Percentiles rank a stretch among this genome's conserved stretches.
Conservation (phyloP, 2,329 filamentous ascomycete species). For the Monascus ruber region DNA sequence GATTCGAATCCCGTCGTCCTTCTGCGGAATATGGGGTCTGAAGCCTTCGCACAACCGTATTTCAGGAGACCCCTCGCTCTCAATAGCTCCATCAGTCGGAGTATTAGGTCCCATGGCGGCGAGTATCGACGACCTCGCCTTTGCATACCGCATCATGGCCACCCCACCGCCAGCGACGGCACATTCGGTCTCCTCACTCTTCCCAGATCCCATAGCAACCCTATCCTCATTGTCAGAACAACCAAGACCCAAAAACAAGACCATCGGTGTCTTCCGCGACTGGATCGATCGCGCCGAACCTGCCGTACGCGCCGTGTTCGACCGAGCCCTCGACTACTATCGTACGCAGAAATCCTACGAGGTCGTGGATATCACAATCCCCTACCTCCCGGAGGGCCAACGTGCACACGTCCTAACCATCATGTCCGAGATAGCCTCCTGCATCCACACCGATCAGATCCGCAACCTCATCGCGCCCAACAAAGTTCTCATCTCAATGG, state of each 20-base stretch:
- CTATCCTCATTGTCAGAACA: conserved; percentile 29
- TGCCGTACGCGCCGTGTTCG: conserved; percentile 50
- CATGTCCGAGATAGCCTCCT: conserved; percentile 55
- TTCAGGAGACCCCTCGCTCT: conserved; percentile 45
- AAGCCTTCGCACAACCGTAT: conserved; percentile 68
- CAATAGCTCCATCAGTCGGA: conserved; percentile 50
- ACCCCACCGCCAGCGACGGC: conserved; percentile 50
- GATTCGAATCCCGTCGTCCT: conserved; percentile 60
- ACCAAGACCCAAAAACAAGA: conserved; percentile 35
- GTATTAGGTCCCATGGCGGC: conserved; percentile 66
- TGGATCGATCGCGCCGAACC: conserved; percentile 62
- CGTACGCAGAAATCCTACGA: conserved; percentile 25
- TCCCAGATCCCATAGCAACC: conserved; percentile 44
- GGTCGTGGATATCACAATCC: conserved; percentile 40
- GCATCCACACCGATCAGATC: conserved; percentile 40
- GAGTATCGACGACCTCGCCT: conserved; percentile 64
- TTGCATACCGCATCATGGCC: conserved; percentile 73
- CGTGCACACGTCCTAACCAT: conserved; percentile 68
- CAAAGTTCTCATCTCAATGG: conserved; percentile 55
- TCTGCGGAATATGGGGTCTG: conserved; percentile 71
- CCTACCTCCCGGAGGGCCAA: conserved; percentile 56
- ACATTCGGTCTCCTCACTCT: conserved; percentile 49
- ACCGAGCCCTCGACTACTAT: conserved; percentile 49
- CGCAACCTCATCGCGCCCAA: conserved; percentile 53
- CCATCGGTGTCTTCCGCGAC: conserved; percentile 57